Evolutionary conservation across 306 rosid genomes (phyloP), one percentile per base, ranked within the genome.

Genomic region (Casuarina glauca): DNA sequence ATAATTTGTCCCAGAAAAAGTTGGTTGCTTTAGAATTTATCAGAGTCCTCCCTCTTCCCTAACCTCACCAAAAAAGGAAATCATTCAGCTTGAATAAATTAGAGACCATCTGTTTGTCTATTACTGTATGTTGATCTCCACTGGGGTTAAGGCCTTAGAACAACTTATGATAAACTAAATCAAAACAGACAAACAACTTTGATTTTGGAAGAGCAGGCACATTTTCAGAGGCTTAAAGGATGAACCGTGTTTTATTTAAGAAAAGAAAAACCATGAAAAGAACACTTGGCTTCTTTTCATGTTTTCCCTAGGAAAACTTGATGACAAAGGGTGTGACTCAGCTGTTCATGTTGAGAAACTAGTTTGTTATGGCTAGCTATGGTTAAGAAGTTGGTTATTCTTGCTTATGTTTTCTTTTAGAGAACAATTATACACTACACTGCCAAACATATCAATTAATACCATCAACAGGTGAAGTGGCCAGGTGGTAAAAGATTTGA

Each of bases 401-500:
- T 70, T 48, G 12, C 11, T 45, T 3, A 44, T 32, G 2, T 58
- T 4, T 45, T 20, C 42, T 70, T 1, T 58, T 36, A 50, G 16
- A 51, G 16, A 62, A 39, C 12, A 9, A 9, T 71, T 9, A 70
- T 46, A 41, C 72, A 72, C 75, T 46, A 41, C 72, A 74, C 52
- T 45, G 76, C 69, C 74, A 63, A 77, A 86, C 80, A 80, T 71
- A 70, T 69, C 43, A 80, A 32, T 83, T 75, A 61, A 73, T 76
- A 51, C 82, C 69, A 80, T 57, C 36, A 77, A 87, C 90, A 94
- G 98, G 97, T 94, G 77, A 90, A 84, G 79, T 94, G 98, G 98
- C 52, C 82, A 16, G 41, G 76, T 60, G 91, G 91, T 63, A 87
- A 86, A 85, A 89, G 43, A 74, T 94, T 89, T 74, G 97, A 94